Evolutionary conservation across 176 grass and related monocot genomes (phyloP).

Genomic region (Tillandsia leiboldiana): DNA sequence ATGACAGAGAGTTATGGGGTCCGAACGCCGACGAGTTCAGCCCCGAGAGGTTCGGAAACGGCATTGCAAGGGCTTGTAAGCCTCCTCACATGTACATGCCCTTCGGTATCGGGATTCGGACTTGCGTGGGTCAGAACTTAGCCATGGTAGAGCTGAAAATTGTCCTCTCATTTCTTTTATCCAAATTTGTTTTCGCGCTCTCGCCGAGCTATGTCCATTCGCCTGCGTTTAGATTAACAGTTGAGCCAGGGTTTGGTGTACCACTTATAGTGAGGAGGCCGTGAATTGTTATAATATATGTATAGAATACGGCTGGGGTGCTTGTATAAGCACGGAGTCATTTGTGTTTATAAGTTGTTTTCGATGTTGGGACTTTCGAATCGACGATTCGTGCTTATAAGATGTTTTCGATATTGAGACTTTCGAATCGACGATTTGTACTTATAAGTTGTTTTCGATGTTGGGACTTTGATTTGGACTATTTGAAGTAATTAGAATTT

Average conservation of each 20-base stretch:
- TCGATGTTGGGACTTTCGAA: too few relatives aligned
- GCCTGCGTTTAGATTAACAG: constrained; percentile 28
- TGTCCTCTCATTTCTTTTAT: constrained; percentile 39
- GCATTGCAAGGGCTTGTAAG: constrained; percentile 35
- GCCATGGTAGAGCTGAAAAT: constrained; percentile 63
- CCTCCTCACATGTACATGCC: constrained; percentile 51
- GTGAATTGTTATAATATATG: background rate
- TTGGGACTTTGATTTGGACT: too few relatives aligned
- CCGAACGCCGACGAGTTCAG: constrained; percentile 36
- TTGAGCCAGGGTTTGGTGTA: constrained; percentile 45
- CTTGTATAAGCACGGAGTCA: background rate
- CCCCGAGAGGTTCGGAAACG: constrained; percentile 33
- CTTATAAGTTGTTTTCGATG: too few relatives aligned
- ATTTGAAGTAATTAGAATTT: too few relatives aligned
- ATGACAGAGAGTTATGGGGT: constrained; percentile 43
- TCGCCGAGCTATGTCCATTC: constrained; percentile 45
- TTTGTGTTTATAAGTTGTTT: too few relatives aligned
- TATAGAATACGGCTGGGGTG: background rate
- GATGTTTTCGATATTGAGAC: too few relatives aligned
- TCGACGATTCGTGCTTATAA: too few relatives aligned
- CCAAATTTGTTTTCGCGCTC: constrained; percentile 35
- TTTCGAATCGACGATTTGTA: too few relatives aligned
- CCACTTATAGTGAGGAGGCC: constrained; percentile 30
- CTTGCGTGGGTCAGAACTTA: constrained; percentile 48
- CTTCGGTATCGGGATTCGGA: constrained; percentile 44